A percentile compares a stretch with the other conserved stretches of the same genome.
phyloP scores from a whole-genome alignment of 805 yeast species.

The Teunomyces barrocoloradensis region DNA sequence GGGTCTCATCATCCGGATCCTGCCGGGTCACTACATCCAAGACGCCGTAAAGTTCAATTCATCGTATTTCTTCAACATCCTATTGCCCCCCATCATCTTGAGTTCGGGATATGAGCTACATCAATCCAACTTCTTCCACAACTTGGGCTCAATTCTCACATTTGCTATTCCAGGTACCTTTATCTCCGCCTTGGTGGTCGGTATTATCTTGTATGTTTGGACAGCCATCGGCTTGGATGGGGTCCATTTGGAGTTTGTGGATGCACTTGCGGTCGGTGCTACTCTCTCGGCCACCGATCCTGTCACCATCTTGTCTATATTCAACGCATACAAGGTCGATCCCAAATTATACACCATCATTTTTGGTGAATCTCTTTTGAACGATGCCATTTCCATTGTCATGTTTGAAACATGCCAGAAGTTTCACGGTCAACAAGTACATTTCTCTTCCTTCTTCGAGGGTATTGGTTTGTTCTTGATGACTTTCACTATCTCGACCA shows the following conservation, averaged over 20 bases:
- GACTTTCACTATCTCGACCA: slow-evolving; percentile 87
- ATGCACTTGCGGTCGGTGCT: slow-evolving; percentile 96
- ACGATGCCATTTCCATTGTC: slow-evolving; percentile 97
- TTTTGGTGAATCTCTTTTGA: slow-evolving; percentile 91
- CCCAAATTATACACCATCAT: slow-evolving; percentile 96
- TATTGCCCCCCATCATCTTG: slow-evolving; percentile 92
- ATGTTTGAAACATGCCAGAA: slow-evolving; percentile 98
- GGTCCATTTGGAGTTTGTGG: slow-evolving; percentile 87
- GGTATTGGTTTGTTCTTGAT: slow-evolving; percentile 91
- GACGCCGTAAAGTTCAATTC: slow-evolving; percentile 95
- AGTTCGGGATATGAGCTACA: slow-evolving; percentile 96
- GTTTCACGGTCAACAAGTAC: slow-evolving; percentile 80
- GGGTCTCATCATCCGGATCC: slow-evolving; percentile 82
- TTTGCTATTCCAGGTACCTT: slow-evolving; percentile 98
- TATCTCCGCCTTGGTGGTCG: slow-evolving; percentile 85
- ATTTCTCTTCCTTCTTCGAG: slow-evolving; percentile 75
- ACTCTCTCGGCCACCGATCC: slow-evolving; percentile 98
- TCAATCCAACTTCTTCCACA: slow-evolving; percentile 91
- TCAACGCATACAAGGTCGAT: slow-evolving; percentile 96
- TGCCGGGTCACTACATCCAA: slow-evolving; percentile 97
- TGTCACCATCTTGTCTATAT: slow-evolving; percentile 91
- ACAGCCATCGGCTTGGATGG: slow-evolving; percentile 90
- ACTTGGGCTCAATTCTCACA: slow-evolving; percentile 83
- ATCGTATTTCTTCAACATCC: slow-evolving; percentile 87
- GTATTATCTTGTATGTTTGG: slow-evolving; percentile 85